phyloP scores from a whole-genome alignment of 2,329 filamentous ascomycete genomes.

The Teratosphaeria epicoccoides region DNA sequence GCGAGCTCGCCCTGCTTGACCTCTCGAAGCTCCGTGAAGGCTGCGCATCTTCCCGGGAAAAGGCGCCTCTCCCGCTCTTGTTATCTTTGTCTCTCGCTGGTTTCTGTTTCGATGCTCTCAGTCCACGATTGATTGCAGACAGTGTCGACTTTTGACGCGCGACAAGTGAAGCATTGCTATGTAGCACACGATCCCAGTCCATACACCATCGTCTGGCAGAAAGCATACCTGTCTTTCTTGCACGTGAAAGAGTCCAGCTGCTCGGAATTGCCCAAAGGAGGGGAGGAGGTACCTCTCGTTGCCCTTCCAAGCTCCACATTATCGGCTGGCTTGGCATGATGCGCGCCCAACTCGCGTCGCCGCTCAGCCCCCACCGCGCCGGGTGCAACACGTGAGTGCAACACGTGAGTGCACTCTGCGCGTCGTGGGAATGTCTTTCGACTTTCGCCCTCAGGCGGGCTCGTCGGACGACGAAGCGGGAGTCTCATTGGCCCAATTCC shows the following conservation, averaged over 20 bases:
- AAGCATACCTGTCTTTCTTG: too few species aligned
- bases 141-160: constrained; percentile 39
- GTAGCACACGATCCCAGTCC: neutral
- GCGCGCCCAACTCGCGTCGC: neutral
- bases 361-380: neutral
- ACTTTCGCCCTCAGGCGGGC: constrained; percentile 17
- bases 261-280: neutral
- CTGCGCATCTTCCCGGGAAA: neutral
- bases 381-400: neutral
- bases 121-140: constrained; percentile 58
- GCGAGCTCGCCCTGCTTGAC: neutral
- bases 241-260: neutral
- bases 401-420: neutral
- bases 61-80: neutral
- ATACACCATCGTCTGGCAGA: neutral
- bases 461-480: constrained; percentile 19
- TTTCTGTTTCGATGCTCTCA: constrained; percentile 34
- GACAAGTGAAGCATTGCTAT: neutral
- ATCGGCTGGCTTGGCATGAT: neutral
- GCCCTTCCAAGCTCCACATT: neutral
- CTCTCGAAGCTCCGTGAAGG: neutral
- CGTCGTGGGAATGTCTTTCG: constrained; percentile 14
- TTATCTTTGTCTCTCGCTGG: neutral
- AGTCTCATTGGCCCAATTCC: constrained; percentile 10
- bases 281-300: too few species aligned